phyloP scores from a whole-genome alignment of 306 rosid genomes.

The Trifolium subterraneum region DNA sequence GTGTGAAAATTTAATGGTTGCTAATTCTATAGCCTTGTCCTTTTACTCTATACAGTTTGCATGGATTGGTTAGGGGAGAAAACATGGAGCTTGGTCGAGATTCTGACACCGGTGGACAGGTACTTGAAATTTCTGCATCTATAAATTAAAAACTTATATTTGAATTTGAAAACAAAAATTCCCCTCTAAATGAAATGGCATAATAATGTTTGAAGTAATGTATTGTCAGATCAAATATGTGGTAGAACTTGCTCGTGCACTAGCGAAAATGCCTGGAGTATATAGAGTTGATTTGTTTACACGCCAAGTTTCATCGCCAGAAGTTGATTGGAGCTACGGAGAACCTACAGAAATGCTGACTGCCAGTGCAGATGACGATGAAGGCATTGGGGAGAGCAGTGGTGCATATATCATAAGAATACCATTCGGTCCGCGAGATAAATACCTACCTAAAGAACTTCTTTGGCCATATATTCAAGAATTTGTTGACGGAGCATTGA shows the following conservation, averaged over 20 bases:
- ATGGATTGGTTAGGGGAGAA: constrained; percentile 75
- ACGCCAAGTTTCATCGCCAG: constrained; percentile 82
- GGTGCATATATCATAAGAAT: constrained; percentile 88
- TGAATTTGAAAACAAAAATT: background rate
- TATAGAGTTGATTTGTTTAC: constrained; percentile 89
- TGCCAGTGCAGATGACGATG: constrained; percentile 64
- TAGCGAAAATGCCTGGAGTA: constrained; percentile 89
- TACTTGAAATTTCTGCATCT: constrained; percentile 36
- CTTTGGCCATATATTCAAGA: constrained; percentile 93
- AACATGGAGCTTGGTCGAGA: constrained; percentile 97
- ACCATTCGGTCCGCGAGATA: constrained; percentile 90
- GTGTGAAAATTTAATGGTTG: background rate
- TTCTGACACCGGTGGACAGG: constrained; percentile 99
- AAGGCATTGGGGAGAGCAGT: constrained; percentile 74
- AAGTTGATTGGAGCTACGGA: constrained; percentile 93
- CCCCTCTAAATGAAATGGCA: background rate
- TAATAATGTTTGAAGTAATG: constrained; percentile 33
- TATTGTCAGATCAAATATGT: constrained; percentile 77
- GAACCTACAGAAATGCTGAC: constrained; percentile 91
- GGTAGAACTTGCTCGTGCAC: constrained; percentile 90
- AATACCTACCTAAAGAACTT: constrained; percentile 76
- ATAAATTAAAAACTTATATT: background rate
- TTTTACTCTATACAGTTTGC: constrained; percentile 61
- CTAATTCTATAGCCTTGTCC: background rate
- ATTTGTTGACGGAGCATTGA: constrained; percentile 89